phyloP scores from a whole-genome alignment of 768 basidiomycete genomes.

The Naematelia aurantialba region DNA sequence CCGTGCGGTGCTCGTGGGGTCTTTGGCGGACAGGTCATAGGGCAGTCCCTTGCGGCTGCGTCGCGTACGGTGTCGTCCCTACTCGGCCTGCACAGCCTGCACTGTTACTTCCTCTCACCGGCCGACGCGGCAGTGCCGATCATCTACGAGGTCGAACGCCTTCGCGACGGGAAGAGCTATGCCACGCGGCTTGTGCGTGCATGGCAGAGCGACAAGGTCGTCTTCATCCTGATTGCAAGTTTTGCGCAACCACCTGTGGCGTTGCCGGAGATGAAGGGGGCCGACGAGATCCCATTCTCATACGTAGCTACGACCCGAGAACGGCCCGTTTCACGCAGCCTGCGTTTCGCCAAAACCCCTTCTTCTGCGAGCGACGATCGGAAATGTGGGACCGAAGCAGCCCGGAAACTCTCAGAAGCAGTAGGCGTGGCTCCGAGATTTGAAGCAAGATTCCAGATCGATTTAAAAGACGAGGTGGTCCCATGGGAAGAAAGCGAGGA shows the following conservation, averaged over 20 bases:
- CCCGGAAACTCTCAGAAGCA: conserved; percentile 3
- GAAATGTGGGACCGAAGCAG: neutral
- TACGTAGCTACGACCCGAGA: neutral
- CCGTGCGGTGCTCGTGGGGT: conserved; percentile 45
- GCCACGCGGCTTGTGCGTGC: conserved; percentile 43
- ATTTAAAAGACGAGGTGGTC: conserved; percentile 32
- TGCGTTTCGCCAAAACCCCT: conserved; percentile 19
- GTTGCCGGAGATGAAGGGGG: conserved; percentile 8
- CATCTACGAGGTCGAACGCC: conserved; percentile 39
- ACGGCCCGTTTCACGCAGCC: conserved; percentile 18
- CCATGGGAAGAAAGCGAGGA: conserved; percentile 38
- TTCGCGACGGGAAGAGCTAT: conserved; percentile 45
- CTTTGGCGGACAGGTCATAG: conserved; percentile 51
- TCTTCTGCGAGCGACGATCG: no score
- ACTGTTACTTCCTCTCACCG: conserved; percentile 48
- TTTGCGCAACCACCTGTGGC: conserved; percentile 37
- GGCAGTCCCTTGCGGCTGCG: conserved; percentile 43
- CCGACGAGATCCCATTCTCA: neutral
- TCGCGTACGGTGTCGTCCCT: conserved; percentile 25
- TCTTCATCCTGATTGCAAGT: conserved; percentile 45
- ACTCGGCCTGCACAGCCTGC: conserved; percentile 41
- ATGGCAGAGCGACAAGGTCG: conserved; percentile 37
- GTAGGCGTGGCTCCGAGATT: conserved; percentile 7
- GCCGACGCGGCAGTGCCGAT: conserved; percentile 33
- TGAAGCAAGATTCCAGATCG: conserved; percentile 17